Base-by-base conservation (phyloP, 495 filamentous ascomycete genomes). In the Thozetella sp. region DNA sequence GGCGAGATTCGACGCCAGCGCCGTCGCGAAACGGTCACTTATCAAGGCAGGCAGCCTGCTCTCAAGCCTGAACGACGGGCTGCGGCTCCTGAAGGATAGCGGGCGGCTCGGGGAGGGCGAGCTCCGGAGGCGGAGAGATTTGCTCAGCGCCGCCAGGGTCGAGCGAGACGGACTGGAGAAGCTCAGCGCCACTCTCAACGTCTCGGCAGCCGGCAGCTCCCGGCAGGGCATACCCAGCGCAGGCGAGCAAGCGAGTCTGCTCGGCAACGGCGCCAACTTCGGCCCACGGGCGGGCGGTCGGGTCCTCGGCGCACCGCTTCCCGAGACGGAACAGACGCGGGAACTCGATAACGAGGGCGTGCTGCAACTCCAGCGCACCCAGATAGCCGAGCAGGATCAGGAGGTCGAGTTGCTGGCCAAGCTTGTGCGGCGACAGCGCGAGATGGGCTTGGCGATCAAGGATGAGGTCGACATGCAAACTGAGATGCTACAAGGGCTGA, bases 301-400 rank as follows among this genome's bases (percentile, higher is more conserved):
- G 22, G 90, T 97, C 2, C 79, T 98, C 4, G 96, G 96, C 0
- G 88, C 78, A 1, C 86, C 87, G 12, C 66, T 87, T 22, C 88
- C 89, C 50, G 95, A 99, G 73, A 98, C 92, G 45, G 91, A 93
- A 58, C 80, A 83, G 58, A 98, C 95, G 50, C 77, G 94, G 40
- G 93, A 97, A 76, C 75, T 95, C 57, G 95, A 97, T 68, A 99
- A 99, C 67, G 76, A 86, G 26, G 95, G 93, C 0, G 90, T 99
- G 43, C 60, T 97, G 68, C 88, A 93, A 80, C 71, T 98, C 68
- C 93, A 97, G 72, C 76, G 83, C 59, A 86, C 94, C 71, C 84
- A 89, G 70, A 96, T 98, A 86, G 57, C 83, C 40, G 87, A 93
- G 63, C 95, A 99, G 73, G 95, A 99, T 64, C 70, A 86, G 69